Conservation (phyloP, 1,139 yeast genomes). For the Kurtzmaniella quercitrusa region DNA sequence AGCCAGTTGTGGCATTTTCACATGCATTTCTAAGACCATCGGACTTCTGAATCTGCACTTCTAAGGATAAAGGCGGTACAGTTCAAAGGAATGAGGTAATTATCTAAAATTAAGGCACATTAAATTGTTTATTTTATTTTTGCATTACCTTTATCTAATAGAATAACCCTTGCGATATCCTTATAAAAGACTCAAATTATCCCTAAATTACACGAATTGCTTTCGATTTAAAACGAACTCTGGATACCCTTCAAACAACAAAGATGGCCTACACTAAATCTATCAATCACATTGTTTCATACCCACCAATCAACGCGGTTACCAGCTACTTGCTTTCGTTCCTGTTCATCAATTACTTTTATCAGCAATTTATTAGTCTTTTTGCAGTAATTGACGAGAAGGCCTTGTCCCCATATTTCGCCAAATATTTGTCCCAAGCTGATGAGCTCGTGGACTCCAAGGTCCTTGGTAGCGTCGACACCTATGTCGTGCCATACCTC, state of each 20-base stretch:
- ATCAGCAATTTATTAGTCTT: constrained; percentile 13
- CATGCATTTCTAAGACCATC: background rate
- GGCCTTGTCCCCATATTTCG: constrained; percentile 21
- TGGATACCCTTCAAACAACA: constrained; percentile 60
- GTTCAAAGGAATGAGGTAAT: background rate
- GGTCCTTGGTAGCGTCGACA: constrained; percentile 22
- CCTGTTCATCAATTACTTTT: constrained; percentile 19
- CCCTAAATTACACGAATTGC: background rate
- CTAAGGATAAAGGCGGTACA: background rate
- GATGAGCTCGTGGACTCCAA: constrained; percentile 26
- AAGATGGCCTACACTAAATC: constrained; percentile 29
- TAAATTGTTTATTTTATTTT: background rate
- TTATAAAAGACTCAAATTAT: constrained; percentile 1
- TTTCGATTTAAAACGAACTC: background rate
- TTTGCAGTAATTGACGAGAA: constrained; percentile 18
- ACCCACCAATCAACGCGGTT: constrained; percentile 23
- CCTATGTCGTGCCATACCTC: constrained; percentile 6
- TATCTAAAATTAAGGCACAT: background rate
- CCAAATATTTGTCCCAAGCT: constrained; percentile 19
- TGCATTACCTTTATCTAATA: background rate
- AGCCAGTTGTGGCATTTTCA: background rate
- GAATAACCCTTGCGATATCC: background rate
- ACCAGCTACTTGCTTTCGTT: constrained; percentile 24
- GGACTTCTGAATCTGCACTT: background rate
- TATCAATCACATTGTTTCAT: constrained; percentile 30